Evolutionary conservation across 1,284 basidiomycete species (phyloP), one percentile per base, ranked within the genome.

Genomic region (Bjerkandera adusta): DNA sequence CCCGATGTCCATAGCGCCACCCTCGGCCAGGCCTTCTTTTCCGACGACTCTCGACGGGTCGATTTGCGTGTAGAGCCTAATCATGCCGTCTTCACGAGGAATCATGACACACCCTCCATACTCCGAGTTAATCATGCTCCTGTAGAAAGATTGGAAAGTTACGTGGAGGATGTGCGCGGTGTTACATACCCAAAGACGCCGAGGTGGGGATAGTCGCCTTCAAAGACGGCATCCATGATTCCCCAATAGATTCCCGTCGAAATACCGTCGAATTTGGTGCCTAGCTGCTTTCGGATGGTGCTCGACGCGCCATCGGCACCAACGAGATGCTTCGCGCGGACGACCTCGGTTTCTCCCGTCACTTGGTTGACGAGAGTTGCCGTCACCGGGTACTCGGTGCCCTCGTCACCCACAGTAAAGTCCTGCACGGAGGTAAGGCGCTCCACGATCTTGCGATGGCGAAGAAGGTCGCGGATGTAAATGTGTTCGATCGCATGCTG

Each of bases 221-320:
- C 35, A 20, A 15, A 36, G 12, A 36, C 35, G 18, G 35, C 35
- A 8, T 36, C 35, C n/a, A 36, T 36, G 35, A 36, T 36, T 12
- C 3, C 35, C 35, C 35, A 36, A 20, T 36, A 36, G 35, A 36
- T 36, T n/a, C 18, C 35, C 35, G 35, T 36, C 35, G 35, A 36
- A 20, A 36, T 20, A n/a, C 35, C 35, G 3, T 36, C n/a, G 35
- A 36, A 36, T 11, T 36, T 16, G 35, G 21, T 15, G n/a, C 18
- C 18, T 3, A 36, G 35, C 35, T 36, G 35, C 18, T 36, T 36
- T n/a, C 35, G 35, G 35, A 36, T 36, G 10, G 34, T 20, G 35
- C 18, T 20, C 35, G 35, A 36, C 35, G 35, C 35, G 4, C 35
- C 35, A 8, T 36, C 35, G 4, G 35, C 35, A 8, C 35, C 3